phyloP scores from a whole-genome alignment of 345 rosid genomes.

The Salix brachista region DNA sequence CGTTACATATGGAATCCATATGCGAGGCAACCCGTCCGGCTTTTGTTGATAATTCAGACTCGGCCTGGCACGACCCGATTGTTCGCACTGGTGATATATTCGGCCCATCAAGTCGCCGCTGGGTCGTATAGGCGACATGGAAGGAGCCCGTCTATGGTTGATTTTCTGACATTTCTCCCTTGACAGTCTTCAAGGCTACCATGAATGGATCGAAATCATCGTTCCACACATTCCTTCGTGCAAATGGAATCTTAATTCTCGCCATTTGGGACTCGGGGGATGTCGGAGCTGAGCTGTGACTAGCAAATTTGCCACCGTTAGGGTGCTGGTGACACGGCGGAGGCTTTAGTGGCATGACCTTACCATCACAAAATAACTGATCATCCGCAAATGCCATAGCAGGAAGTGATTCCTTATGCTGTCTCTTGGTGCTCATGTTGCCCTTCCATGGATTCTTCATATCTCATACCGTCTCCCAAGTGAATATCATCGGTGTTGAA shows the following conservation, averaged over 20 bases:
- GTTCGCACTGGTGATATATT: neutral
- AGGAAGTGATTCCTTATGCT: conserved; percentile 23
- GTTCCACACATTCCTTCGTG: conserved; percentile 39
- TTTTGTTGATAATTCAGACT: neutral
- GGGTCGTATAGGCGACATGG: conserved; percentile 31
- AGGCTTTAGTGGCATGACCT: conserved; percentile 42
- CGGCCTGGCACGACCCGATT: neutral
- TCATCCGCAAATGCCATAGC: conserved; percentile 60
- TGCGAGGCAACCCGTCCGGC: neutral
- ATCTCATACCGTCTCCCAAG: neutral
- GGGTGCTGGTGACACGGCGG: conserved; percentile 32
- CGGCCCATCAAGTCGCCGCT: neutral
- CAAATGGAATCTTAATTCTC: conserved; percentile 21
- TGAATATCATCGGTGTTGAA: conserved; percentile 1
- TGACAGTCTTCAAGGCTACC: conserved; percentile 46
- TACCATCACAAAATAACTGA: conserved; percentile 38
- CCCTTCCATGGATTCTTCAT: neutral
- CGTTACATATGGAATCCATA: neutral
- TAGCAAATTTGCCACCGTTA: neutral
- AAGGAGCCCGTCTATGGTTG: conserved; percentile 25
- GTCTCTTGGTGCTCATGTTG: neutral
- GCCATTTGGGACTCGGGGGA: conserved; percentile 17
- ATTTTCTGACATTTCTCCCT: conserved; percentile 18
- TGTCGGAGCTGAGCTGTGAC: conserved; percentile 4
- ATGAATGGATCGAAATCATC: conserved; percentile 58